These are phyloP conservation scores for Stellera chamaejasme DNA, from an alignment of 345 rosid genomes.

Conservation along the genomic window DNA sequence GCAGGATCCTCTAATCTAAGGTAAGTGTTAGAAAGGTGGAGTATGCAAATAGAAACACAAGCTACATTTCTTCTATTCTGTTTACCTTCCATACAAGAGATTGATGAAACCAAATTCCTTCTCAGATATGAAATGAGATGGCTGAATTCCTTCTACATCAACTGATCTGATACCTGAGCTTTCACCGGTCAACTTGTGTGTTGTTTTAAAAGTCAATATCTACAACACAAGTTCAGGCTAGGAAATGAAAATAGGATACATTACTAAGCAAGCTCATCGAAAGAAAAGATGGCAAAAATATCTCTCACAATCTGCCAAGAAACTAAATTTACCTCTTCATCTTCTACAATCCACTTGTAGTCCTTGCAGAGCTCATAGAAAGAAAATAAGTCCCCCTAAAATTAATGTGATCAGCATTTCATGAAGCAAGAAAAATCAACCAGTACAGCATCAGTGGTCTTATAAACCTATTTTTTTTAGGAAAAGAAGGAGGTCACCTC, in stretches of 20 bases:
- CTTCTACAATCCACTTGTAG: slow-evolving; percentile 67
- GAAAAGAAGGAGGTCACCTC: too few species aligned
- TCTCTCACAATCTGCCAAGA: background rate
- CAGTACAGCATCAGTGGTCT: slow-evolving; percentile 14
- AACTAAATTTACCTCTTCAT: slow-evolving; percentile 52
- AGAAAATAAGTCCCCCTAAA: slow-evolving; percentile 77
- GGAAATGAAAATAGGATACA: too few species aligned
- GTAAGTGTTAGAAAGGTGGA: too few species aligned
- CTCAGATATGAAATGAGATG: slow-evolving; percentile 18
- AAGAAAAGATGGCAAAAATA: slow-evolving; percentile 3
- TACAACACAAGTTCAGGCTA: slow-evolving; percentile 14
- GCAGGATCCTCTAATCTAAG: too few species aligned
- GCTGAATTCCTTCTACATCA: slow-evolving; percentile 25
- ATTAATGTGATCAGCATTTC: slow-evolving; percentile 17
- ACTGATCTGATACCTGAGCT: slow-evolving; percentile 19
- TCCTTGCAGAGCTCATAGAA: slow-evolving; percentile 71
- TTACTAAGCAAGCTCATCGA: background rate
- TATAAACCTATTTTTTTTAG: too few species aligned
- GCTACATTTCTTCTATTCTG: background rate
- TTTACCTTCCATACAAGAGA: slow-evolving; percentile 74
- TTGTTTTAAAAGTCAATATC: slow-evolving; percentile 47
- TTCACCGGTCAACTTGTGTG: slow-evolving; percentile 20
- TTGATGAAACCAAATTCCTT: slow-evolving; percentile 48
- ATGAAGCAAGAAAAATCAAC: slow-evolving; percentile 8
- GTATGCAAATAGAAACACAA: too few species aligned